phyloP scores from a whole-genome alignment of 148 eudicot genomes.

The Vaccinium myrtillus region DNA sequence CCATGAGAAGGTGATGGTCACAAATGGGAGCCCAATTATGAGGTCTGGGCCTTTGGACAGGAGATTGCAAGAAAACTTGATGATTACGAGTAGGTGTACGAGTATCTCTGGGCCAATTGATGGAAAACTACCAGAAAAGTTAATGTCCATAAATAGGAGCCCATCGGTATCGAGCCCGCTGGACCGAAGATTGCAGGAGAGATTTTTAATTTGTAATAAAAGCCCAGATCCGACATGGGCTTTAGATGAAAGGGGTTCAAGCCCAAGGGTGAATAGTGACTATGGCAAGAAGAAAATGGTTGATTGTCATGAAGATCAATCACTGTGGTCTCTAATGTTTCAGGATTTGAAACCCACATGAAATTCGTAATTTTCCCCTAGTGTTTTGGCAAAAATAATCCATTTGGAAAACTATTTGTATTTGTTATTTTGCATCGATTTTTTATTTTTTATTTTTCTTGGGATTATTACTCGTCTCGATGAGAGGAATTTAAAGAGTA shows the following conservation, averaged over 20 bases:
- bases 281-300: conserved; percentile 15
- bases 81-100: conserved; percentile 19
- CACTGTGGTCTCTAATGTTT: conserved; percentile 50
- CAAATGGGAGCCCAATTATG: conserved; percentile 18
- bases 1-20: conserved; percentile 9
- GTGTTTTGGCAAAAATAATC: no score
- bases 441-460: no score
- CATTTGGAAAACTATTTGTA: no score
- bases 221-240: conserved; percentile 23
- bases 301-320: conserved; percentile 16
- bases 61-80: conserved; percentile 19
- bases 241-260: conserved; percentile 9
- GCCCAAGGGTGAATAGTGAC: conserved; percentile 20
- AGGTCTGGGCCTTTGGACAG: conserved; percentile 44
- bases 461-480: no score
- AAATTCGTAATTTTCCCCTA: background rate
- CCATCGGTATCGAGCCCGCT: conserved; percentile 8
- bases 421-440: no score
- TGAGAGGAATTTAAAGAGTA: no score
- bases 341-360: conserved; percentile 48
- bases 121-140: conserved; percentile 20
- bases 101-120: conserved; percentile 41
- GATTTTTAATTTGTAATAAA: background rate
- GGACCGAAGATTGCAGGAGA: conserved; percentile 8
- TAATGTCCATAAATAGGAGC: conserved; percentile 19